Base-by-base conservation (phyloP, 805 yeast genomes). In the Yamadazyma paraphyllophila region DNA sequence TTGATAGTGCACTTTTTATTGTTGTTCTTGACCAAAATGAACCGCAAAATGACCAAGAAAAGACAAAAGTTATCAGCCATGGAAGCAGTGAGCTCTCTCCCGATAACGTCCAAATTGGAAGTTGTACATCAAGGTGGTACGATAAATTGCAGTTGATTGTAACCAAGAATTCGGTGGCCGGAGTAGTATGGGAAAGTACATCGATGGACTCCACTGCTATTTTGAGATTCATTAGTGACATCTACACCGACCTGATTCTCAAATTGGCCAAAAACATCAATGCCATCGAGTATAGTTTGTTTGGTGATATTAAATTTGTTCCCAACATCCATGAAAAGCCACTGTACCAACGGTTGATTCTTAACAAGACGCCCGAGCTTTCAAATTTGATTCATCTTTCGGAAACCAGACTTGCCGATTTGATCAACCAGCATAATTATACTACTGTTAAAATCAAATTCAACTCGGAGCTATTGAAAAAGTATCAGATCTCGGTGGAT, bases 161-260 rank as follows among this genome's bases (percentile, higher is more conserved):
- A 8, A 76, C 83, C 3, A 65, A 69, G 34, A 80, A 80, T 57
- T 73, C 83, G 0, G 80, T 77, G 16, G 82, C 82, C 1, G 84
- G 83, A 3, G 69, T 80, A 41, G 78, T 77, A 15, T 80, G 82
- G 77, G 83, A 81, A 51, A 73, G 79, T 10, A 69, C 80, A 2
- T 70, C 78, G 16, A 77, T 78, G 76, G 84, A 80, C 58, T 74
- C 79, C 41, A 80, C 83, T 3, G 76, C 82, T 1, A 81, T 79
- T 34, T 62, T 80, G 47, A 60, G 84, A 39, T 80, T 77, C 52
- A 73, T 80, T 46, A 69, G 80, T 57, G 84, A 80, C 53, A 74
- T 80, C 39, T 80, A 77, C 56, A 77, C 84, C 1, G 84, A 80
- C 54, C 73, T 76, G 45, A 78, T 80, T 20, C 63, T 80, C 39